Conservation (phyloP, 306 rosid genomes). For the Trifolium pratense region DNA sequence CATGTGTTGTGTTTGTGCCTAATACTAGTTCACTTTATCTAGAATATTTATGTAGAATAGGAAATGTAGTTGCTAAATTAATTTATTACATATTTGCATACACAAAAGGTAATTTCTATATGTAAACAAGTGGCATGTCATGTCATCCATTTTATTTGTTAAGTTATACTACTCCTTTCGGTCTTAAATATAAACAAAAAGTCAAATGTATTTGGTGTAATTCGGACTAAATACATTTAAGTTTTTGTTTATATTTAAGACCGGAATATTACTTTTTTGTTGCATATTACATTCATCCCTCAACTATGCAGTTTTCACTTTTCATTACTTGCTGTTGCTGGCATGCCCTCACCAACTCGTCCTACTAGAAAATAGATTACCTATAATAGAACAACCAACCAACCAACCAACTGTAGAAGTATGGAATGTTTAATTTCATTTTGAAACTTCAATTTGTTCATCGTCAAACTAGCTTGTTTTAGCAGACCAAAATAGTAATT, state of each 20-base stretch:
- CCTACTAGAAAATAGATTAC: slow-evolving; percentile 7
- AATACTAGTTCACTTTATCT: slow-evolving; percentile 27
- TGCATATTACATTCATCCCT: background rate
- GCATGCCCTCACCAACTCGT: too few relatives aligned
- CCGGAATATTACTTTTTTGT: background rate
- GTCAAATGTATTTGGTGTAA: too few relatives aligned
- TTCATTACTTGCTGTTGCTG: background rate
- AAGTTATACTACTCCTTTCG: background rate
- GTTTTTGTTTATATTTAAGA: too few relatives aligned
- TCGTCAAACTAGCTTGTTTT: background rate
- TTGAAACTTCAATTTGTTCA: slow-evolving; percentile 9
- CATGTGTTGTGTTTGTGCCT: slow-evolving; percentile 4
- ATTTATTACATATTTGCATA: slow-evolving; percentile 18
- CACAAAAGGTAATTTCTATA: background rate
- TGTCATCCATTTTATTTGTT: slow-evolving; percentile 20
- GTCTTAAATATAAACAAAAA: too few relatives aligned
- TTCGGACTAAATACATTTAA: too few relatives aligned
- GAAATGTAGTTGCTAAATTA: slow-evolving; percentile 17
- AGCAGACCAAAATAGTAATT: slow-evolving; percentile 9
- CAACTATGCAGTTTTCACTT: background rate
- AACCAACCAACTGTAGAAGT: slow-evolving; percentile 29
- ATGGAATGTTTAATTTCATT: slow-evolving; percentile 12
- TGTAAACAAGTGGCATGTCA: background rate
- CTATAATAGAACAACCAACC: slow-evolving; percentile 36
- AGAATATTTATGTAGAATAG: slow-evolving; percentile 11